Evolutionary conservation across 495 filamentous ascomycete species (phyloP).

Genomic region (Penicillium diatomitis): DNA sequence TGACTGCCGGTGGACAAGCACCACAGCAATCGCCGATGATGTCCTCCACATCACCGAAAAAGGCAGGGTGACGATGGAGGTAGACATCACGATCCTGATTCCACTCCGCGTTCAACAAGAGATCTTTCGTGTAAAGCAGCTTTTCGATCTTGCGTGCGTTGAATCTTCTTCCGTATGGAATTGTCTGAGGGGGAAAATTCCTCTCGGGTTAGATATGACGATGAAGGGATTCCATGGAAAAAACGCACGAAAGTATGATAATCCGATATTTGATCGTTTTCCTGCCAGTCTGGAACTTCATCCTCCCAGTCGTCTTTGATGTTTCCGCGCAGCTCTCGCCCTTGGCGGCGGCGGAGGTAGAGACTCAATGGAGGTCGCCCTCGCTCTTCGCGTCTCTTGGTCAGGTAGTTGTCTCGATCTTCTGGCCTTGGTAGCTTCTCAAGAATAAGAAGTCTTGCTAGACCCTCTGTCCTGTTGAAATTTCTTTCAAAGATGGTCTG

Average conservation of each 20-base stretch:
- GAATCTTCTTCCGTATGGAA: conserved; percentile 66
- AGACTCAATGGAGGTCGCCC: conserved; percentile 44
- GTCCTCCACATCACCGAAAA: conserved; percentile 56
- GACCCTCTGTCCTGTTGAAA: conserved; percentile 60
- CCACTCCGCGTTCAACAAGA: conserved; percentile 82
- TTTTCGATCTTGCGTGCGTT: conserved; percentile 68
- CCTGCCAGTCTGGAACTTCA: conserved; percentile 74
- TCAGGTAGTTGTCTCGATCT: conserved; percentile 58
- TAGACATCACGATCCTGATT: conserved; percentile 64
- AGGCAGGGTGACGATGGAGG: conserved; percentile 72
- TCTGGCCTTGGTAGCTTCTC: conserved; percentile 59
- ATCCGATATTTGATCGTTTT: conserved; percentile 60
- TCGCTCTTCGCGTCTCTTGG: conserved; percentile 56
- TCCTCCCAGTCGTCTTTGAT: conserved; percentile 65
- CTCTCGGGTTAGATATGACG: neutral
- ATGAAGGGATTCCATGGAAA: neutral
- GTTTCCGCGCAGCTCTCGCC: conserved; percentile 38
- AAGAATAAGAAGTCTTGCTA: conserved; percentile 72
- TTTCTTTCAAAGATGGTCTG: conserved; percentile 72
- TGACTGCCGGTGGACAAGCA: conserved; percentile 57
- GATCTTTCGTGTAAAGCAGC: conserved; percentile 66
- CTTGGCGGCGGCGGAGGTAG: conserved; percentile 8
- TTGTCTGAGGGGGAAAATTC: conserved; percentile 25
- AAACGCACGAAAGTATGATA: conserved; percentile 58
- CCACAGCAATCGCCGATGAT: conserved; percentile 74